Conservation (phyloP, 2,329 filamentous ascomycete species). For the Diaporthe citriasiana region DNA sequence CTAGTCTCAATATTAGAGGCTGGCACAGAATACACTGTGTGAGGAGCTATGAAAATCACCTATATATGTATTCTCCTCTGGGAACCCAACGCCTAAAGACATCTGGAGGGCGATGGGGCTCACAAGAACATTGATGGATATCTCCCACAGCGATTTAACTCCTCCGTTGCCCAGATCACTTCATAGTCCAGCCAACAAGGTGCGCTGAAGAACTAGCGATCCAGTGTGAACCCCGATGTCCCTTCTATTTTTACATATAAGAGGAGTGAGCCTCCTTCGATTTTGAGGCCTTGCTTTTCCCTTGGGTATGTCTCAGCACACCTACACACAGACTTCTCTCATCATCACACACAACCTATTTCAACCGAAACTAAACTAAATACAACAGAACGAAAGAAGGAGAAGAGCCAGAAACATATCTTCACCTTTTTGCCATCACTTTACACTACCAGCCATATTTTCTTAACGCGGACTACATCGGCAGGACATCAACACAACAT, state of each 20-base stretch:
- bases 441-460: not conserved
- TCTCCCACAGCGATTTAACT: not conserved
- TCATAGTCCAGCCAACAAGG: not conserved
- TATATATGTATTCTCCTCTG: not conserved
- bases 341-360: not conserved
- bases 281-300: too few relatives aligned
- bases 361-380: not conserved
- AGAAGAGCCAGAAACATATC: not conserved
- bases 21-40: not conserved
- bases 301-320: too few relatives aligned
- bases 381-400: not conserved
- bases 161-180: not conserved
- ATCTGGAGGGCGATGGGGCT: not conserved
- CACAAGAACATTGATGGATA: not conserved
- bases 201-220: too few relatives aligned
- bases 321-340: not conserved
- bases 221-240: not conserved
- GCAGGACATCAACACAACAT: not conserved
- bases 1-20: not conserved
- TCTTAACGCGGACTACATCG: accelerated
- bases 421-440: not conserved
- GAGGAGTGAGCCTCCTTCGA: not conserved
- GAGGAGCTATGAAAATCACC: not conserved
- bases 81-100: not conserved
- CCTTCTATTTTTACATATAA: not conserved